Conservation (phyloP, 768 basidiomycete genomes). For the Kwoniella shandongensis region DNA sequence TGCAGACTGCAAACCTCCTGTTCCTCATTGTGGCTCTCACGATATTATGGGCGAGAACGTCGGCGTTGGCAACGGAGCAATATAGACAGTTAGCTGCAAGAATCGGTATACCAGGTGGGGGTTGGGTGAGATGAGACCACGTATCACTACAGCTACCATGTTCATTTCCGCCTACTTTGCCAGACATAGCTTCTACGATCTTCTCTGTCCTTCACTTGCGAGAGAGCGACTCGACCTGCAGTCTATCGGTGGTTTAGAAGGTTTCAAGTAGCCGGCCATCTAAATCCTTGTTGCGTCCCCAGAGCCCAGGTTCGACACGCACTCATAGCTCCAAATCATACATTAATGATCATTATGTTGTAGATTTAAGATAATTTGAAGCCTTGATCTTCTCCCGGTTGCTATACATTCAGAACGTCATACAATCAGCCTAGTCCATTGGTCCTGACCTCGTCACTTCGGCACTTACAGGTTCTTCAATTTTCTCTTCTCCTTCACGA, state of each 20-base stretch:
- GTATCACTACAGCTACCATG: too few relatives aligned
- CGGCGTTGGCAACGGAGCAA: slow-evolving; percentile 68
- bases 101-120: slow-evolving; percentile 63
- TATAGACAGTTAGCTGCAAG: slow-evolving; percentile 80
- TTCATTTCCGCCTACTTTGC: too few relatives aligned
- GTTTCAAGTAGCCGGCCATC: too few relatives aligned
- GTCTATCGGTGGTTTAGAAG: too few relatives aligned
- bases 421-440: slow-evolving; percentile 7
- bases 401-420: slow-evolving; percentile 15
- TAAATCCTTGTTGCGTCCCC: too few relatives aligned
- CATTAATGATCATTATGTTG: slow-evolving; percentile 15
- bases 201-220: too few relatives aligned
- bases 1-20: slow-evolving; percentile 61
- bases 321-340: too few relatives aligned
- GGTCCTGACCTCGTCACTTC: not conserved
- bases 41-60: slow-evolving; percentile 68
- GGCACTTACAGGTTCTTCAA: slow-evolving; percentile 45
- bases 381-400: slow-evolving; percentile 70
- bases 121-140: slow-evolving; percentile 4
- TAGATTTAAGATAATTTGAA: slow-evolving; percentile 77
- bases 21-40: slow-evolving; percentile 68
- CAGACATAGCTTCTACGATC: too few relatives aligned
- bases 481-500: slow-evolving; percentile 43
- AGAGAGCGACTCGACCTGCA: too few relatives aligned
- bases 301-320: too few relatives aligned